phyloP scores from a whole-genome alignment of 169 alveolate genomes.

The Plasmodium gonderi region DNA sequence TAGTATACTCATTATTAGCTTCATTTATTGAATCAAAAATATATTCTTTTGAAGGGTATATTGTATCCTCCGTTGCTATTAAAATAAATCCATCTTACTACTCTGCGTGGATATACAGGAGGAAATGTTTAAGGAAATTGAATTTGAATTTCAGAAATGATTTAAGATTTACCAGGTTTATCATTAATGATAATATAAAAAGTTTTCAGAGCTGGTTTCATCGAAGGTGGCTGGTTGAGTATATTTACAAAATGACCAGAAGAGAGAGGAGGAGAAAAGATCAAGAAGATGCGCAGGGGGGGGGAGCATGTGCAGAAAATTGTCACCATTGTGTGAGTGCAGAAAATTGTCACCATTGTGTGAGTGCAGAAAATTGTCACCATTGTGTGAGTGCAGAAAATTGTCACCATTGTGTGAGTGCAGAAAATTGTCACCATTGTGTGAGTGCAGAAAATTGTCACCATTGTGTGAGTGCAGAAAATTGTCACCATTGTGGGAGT shows the following conservation, averaged over 20 bases:
- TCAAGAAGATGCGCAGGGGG: too few relatives aligned
- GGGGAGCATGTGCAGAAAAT: neutral
- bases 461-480: neutral
- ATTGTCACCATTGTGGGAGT: too few relatives aligned
- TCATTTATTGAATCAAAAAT: slow-evolving; percentile 45
- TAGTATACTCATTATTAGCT: slow-evolving; percentile 28
- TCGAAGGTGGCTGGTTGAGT: slow-evolving; percentile 73
- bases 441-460: neutral
- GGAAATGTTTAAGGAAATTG: slow-evolving; percentile 53
- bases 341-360: neutral
- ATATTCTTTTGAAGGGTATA: slow-evolving; percentile 69
- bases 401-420: neutral
- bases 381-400: neutral
- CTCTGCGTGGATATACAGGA: slow-evolving; percentile 73
- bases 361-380: neutral
- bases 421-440: too few relatives aligned
- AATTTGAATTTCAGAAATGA: slow-evolving; percentile 57
- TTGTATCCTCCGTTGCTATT: slow-evolving; percentile 36
- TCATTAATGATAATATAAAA: slow-evolving; percentile 44
- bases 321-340: neutral
- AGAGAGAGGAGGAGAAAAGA: neutral
- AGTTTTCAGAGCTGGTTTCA: slow-evolving; percentile 76
- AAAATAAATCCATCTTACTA: slow-evolving; percentile 58
- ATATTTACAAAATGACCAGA: slow-evolving; percentile 20
- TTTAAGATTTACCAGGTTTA: slow-evolving; percentile 38